Base-by-base conservation (phyloP, 352 stramenopile genomes). In the Phytopythium delawarense region DNA sequence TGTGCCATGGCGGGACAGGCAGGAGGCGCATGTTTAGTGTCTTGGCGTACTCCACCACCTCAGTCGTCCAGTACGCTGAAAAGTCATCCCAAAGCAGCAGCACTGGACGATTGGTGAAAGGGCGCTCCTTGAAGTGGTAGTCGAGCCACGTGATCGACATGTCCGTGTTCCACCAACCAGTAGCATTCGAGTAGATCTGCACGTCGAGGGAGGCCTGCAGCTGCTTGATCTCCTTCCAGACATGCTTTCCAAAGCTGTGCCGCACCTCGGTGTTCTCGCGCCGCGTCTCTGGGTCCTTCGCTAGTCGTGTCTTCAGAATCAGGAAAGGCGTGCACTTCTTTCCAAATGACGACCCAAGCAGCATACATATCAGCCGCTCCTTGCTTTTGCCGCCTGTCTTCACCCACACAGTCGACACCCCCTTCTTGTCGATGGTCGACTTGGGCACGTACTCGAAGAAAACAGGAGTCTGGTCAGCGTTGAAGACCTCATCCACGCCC, bases 381-480 rank as follows among this genome's bases (percentile, higher is more conserved):
- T 81, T 81, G 0, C 23, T 57, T 34, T 69, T 72, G 2, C 44
- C 67, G 5, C 52, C 49, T 23, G 40, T 66, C 0, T 51, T 21
- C 37, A 76, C 39, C 69, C 67, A 81, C 2, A 81, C 63, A 0
- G 65, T 76, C 8, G 69, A 62, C 1, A 34, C 32, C 3, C 67
- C 65, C 2, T 32, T 55, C 3, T 23, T 11, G 15, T 64, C 23
- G 16, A 78, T 46, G 0, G 59, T 76, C 3, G 49, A 60, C 7
- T 63, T 61, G 1, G 61, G 61, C 8, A 75, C 34, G 39, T 77
- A 70, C 60, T 77, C 60, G 21, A 72, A 77, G 25, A 64, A 28
- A 4, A 49, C n/a, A 2, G 44, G 44, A 1, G 44, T 49, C 44
- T 49, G 44, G n/a, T 49, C 44, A 2, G n/a, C 44, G n/a, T 30